Evolutionary conservation across 1,139 yeast genomes (phyloP).

Genomic region (Saccharomyces hybrid): DNA sequence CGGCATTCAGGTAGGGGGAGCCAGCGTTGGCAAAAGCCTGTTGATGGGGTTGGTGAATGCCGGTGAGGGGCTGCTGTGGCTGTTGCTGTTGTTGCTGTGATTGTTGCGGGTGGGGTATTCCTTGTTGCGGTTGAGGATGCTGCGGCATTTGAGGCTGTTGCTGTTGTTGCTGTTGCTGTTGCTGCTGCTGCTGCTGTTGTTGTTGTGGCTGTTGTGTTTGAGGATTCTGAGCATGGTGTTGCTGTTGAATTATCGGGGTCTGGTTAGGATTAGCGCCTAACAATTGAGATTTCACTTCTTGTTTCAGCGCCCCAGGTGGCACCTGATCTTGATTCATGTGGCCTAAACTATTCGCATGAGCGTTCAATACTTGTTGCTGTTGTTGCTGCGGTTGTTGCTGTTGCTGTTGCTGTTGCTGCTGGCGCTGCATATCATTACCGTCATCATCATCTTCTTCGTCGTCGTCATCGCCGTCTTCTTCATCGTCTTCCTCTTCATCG

Average conservation of each 20-base stretch:
- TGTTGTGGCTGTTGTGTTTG: conserved; percentile 5
- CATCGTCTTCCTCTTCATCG: conserved; percentile 42
- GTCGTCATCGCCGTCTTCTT: conserved; percentile 35
- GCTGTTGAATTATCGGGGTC: conserved; percentile 7
- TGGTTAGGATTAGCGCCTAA: not conserved
- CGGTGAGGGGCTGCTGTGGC: conserved; percentile 14
- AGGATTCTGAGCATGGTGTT: conserved; percentile 7
- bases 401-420: conserved; percentile 13
- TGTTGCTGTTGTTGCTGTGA: conserved; percentile 8
- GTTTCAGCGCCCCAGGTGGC: not conserved
- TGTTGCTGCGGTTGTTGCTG: conserved; percentile 12
- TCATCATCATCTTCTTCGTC: conserved; percentile 2
- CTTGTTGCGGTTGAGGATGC: conserved; percentile 18
- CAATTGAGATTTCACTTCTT: not conserved
- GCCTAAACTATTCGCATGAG: not conserved
- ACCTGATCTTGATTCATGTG: not conserved
- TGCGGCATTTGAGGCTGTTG: conserved; percentile 10
- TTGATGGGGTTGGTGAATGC: conserved; percentile 1
- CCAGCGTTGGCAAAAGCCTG: conserved; percentile 12
- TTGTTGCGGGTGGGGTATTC: conserved; percentile 11
- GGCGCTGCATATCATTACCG: conserved; percentile 1
- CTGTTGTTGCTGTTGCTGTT: not conserved
- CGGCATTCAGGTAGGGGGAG: conserved; percentile 44
- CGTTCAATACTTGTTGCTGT: conserved; percentile 7
- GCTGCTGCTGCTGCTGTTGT: conserved; percentile 14